Conservation (phyloP, 768 basidiomycete genomes). For the Royoungia palumana region DNA sequence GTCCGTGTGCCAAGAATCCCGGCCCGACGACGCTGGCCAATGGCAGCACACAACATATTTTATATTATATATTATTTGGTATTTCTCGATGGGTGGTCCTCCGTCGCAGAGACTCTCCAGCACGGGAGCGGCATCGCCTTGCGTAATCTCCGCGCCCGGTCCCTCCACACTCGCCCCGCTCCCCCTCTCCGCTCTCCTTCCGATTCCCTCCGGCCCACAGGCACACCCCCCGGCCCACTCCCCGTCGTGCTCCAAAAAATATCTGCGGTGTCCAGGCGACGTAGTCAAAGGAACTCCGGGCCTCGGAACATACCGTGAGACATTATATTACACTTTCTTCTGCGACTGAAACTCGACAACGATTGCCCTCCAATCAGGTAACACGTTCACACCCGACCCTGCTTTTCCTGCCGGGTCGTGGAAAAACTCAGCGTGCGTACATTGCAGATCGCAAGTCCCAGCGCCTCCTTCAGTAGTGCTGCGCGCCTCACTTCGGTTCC, state of each 20-base stretch:
- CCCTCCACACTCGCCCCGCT: no score
- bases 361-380: constrained; percentile 2
- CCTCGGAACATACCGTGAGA: no score
- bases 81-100: background rate
- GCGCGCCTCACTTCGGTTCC: no score
- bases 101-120: constrained; percentile 11
- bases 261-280: no score
- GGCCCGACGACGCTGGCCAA: constrained; percentile 15
- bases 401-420: constrained; percentile 4
- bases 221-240: no score
- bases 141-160: no score
- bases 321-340: no score
- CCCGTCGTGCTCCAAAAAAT: no score
- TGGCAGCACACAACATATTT: background rate
- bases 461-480: no score
- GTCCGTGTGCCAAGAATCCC: constrained; percentile 6
- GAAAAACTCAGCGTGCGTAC: background rate
- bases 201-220: no score
- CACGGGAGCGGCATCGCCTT: background rate
- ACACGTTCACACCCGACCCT: constrained; percentile 10
- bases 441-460: constrained; percentile 18
- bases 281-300: no score
- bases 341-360: background rate
- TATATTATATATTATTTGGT: background rate
- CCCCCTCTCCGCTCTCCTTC: no score